Conservation (phyloP, 768 basidiomycete species). For the Mycena belliarum region DNA sequence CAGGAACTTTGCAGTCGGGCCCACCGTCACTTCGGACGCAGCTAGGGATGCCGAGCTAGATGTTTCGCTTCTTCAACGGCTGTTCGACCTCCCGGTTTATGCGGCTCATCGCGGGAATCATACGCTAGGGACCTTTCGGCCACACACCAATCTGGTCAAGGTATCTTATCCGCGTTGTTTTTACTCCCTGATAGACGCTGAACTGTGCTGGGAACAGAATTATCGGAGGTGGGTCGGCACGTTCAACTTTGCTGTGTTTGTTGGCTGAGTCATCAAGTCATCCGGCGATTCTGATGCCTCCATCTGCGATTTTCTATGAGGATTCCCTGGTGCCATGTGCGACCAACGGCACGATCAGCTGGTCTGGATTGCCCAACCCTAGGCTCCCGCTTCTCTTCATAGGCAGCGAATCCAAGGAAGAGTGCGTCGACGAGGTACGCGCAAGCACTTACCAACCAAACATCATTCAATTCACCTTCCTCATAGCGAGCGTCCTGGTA, state of each 20-base stretch:
- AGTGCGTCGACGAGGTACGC: conserved; percentile 47
- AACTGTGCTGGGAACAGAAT: conserved; percentile 6
- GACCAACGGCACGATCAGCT: conserved; percentile 40
- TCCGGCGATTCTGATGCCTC: conserved; percentile 55
- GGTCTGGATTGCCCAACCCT: conserved; percentile 42
- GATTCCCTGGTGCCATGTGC: conserved; percentile 50
- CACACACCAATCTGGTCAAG: conserved; percentile 47
- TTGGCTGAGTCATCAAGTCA: conserved; percentile 32
- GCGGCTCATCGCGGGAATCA: conserved; percentile 22
- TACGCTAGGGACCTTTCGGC: conserved; percentile 24
- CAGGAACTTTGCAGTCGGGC: conserved; percentile 40
- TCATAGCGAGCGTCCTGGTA: conserved; percentile 49
- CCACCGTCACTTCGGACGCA: conserved; percentile 45
- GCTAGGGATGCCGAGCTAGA: conserved; percentile 48
- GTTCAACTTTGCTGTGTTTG: neutral
- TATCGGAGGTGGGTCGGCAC: conserved; percentile 14
- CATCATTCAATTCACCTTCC: neutral
- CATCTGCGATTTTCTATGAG: conserved; percentile 54
- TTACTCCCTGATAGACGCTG: neutral
- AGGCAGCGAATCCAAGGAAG: conserved; percentile 40
- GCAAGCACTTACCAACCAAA: neutral
- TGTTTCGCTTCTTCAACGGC: conserved; percentile 48
- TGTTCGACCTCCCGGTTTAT: conserved; percentile 47
- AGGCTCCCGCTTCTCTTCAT: conserved; percentile 47
- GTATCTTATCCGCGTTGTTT: conserved; percentile 28